A percentile compares a stretch with the other conserved stretches of the same genome.
Conservation (phyloP, 2,329 filamentous ascomycete species). For the Davidsoniella neocaledoniae region DNA sequence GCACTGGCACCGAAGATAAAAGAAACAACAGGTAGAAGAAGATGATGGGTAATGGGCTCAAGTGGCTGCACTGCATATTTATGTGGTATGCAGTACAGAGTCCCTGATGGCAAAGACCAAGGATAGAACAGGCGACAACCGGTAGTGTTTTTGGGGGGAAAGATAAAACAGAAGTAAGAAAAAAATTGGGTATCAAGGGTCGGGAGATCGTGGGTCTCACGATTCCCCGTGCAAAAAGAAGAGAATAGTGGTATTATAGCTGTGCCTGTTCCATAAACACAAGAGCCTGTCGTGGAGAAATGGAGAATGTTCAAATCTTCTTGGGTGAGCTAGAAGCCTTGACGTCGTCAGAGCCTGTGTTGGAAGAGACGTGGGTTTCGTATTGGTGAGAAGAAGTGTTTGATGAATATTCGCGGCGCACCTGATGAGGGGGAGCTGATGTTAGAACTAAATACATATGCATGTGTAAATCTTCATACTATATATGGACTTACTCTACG, state of each 20-base stretch:
- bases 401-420: constrained; percentile 8
- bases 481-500: constrained; percentile 20
- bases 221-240: neutral
- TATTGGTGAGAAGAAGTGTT: constrained; percentile 3
- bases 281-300: neutral
- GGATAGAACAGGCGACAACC: too few relatives aligned
- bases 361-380: neutral
- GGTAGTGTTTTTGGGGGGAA: too few relatives aligned
- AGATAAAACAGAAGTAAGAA: neutral
- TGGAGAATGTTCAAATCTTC: neutral
- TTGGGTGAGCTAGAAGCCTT: neutral
- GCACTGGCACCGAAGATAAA: neutral
- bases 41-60: too few relatives aligned
- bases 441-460: neutral
- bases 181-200: neutral
- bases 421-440: neutral
- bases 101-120: too few relatives aligned
- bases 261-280: neutral
- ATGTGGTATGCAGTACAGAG: too few relatives aligned
- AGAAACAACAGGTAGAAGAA: neutral
- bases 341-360: neutral
- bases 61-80: too few relatives aligned
- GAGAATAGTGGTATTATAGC: neutral
- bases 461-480: neutral
- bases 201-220: too few relatives aligned